Conservation (phyloP, 352 stramenopile species). For the Phytopythium boreale region DNA sequence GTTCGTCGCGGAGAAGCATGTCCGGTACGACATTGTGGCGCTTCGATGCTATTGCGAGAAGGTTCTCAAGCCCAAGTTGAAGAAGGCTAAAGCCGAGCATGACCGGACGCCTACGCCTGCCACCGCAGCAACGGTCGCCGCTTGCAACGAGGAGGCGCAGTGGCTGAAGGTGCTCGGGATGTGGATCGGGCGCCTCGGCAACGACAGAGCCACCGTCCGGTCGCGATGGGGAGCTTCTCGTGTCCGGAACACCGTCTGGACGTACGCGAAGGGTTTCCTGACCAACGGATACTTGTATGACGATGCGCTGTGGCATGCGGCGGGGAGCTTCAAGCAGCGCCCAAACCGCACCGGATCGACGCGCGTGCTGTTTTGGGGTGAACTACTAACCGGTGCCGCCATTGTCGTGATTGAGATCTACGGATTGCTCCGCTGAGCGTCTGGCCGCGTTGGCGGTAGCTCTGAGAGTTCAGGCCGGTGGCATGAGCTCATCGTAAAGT, state of each 20-base stretch:
- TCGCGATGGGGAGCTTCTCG: neutral
- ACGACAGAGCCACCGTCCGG: neutral
- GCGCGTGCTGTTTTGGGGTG: neutral
- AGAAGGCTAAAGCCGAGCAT: neutral
- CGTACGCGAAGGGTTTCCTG: neutral
- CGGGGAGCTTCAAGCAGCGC: neutral
- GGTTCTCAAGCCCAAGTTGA: neutral
- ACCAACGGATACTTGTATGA: neutral
- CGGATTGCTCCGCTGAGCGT: neutral
- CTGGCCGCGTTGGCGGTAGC: too few species aligned
- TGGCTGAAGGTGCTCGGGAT: neutral
- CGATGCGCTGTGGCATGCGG: neutral
- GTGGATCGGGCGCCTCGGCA: neutral
- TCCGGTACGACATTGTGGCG: neutral
- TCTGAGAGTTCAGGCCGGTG: neutral
- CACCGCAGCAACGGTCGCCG: neutral
- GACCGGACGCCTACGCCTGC: neutral
- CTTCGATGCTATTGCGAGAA: neutral
- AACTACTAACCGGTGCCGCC: neutral
- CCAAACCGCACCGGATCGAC: neutral
- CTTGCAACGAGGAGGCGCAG: neutral
- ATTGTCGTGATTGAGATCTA: neutral
- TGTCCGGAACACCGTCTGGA: too few species aligned
- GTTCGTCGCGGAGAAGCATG: neutral
- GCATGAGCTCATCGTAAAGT: too few species aligned